Conservation (phyloP, 1,139 yeast species). For the Zygosaccharomyces pseudobailii region DNA sequence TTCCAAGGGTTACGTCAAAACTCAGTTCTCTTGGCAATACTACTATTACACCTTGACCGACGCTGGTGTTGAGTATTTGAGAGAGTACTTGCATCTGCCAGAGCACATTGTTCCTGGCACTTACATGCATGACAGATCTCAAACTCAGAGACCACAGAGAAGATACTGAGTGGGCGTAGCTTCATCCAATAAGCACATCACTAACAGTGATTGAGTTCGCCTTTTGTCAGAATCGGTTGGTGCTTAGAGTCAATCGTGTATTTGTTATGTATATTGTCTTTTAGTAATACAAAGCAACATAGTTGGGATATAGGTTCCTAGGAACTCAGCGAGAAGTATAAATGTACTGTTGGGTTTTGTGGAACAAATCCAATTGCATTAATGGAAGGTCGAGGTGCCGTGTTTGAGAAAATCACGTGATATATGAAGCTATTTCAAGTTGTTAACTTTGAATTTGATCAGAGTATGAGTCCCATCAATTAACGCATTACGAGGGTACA, state of each 20-base stretch:
- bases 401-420: neutral
- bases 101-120: slow-evolving; percentile 98
- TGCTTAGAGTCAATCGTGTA: slow-evolving; percentile 8
- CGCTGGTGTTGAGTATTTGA: slow-evolving; percentile 98
- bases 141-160: slow-evolving; percentile 64
- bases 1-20: slow-evolving; percentile 98
- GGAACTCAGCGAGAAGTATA: neutral
- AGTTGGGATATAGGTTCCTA: slow-evolving; percentile 7
- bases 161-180: slow-evolving; percentile 34
- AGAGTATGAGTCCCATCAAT: too few relatives aligned
- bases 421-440: too few relatives aligned
- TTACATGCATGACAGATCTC: slow-evolving; percentile 90
- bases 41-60: slow-evolving; percentile 99
- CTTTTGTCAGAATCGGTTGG: slow-evolving; percentile 2
- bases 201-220: slow-evolving; percentile 2
- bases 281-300: slow-evolving; percentile 14
- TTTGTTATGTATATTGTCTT: slow-evolving; percentile 14
- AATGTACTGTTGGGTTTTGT: neutral
- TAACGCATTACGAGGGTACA: too few relatives aligned
- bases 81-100: slow-evolving; percentile 98
- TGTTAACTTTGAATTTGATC: too few relatives aligned
- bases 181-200: slow-evolving; percentile 4
- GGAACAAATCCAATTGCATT: neutral
- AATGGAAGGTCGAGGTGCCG: too few relatives aligned
- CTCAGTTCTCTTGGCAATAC: slow-evolving; percentile 99